Evolutionary conservation across 495 filamentous ascomycete species (phyloP), one percentile per base, ranked within the genome.

Genomic region (Penicillium arizonense): DNA sequence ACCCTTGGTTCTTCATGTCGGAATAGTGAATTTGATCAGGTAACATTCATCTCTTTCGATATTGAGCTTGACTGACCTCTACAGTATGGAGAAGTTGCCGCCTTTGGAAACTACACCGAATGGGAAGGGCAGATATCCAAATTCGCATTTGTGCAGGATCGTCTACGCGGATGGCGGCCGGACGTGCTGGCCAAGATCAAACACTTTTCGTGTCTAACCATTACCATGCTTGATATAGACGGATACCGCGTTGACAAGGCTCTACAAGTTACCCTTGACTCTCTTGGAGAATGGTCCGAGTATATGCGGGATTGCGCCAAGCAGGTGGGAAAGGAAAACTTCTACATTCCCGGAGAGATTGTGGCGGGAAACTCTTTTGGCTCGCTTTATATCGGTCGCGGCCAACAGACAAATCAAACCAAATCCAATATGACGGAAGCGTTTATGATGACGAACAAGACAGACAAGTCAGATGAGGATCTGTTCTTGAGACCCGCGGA

Each of bases 181-280:
- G 66, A 68, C 14, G 70, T 74, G 13, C 47, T 57, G 32, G 49
- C 50, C 21, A 72, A 71, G 47, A 73, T 72, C 26, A 55, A 73
- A 54, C 63, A 61, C 18, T 57, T 71, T 13, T 68, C 66, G 11
- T 76, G 73, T 52, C 66, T 76, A 24, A 64, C 67, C 14, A 73
- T 76, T 41, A 49, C 64, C 30, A 73, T 76, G 73, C 58, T 79
- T 33, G 76, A 79, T 41, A 70, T 79, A 39, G 75, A 79, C 57
- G 76, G 76, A 18, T 77, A 72, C 49, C 71, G 76, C 6, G 73
- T 79, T 42, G 76, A 79, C 50, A 79, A 79, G 54, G 76, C 71
- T 18, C 52, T 75, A 35, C 71, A 77, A 42, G 67, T 77, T 23
- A 79, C 76, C 13, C 64, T 75, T 21, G 76, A 77, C 53, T 67